A percentile compares a stretch with the other conserved stretches of the same genome.
Evolutionary conservation across 768 basidiomycete species (phyloP).

Genomic region (Leccinum barrowsii): DNA sequence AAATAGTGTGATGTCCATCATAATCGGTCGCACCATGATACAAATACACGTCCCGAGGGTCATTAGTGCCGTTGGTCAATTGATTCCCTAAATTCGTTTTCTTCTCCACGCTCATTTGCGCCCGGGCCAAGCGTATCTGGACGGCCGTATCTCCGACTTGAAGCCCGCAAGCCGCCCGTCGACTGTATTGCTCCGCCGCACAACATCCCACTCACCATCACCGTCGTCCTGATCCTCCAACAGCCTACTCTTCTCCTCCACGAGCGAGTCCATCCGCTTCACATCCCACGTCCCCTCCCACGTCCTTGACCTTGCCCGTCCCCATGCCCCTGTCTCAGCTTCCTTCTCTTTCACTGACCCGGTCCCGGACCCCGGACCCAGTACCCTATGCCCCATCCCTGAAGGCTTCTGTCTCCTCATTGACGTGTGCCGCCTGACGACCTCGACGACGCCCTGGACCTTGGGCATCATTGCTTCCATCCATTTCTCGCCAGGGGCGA

Average conservation of each 20-base stretch:
- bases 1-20: neutral
- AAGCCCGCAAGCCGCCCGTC: constrained; percentile 16
- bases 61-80: neutral
- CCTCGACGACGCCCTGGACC: constrained; percentile 37
- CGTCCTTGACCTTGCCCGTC: neutral
- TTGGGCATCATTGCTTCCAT: constrained; percentile 36
- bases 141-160: constrained; percentile 26
- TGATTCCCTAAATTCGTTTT: neutral
- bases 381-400: neutral
- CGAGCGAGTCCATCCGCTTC: constrained; percentile 9
- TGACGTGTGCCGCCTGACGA: constrained; percentile 22
- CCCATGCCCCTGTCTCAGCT: neutral
- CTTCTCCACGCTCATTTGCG: constrained; percentile 8
- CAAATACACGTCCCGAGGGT: neutral
- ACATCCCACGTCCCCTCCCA: neutral
- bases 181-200: constrained; percentile 7
- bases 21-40: neutral
- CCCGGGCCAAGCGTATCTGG: constrained; percentile 11
- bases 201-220: constrained; percentile 12
- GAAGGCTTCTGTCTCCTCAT: neutral
- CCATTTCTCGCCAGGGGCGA: constrained; percentile 30
- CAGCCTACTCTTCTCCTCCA: constrained; percentile 19
- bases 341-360: neutral
- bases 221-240: constrained; percentile 12
- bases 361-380: no score